Evolutionary conservation across 2,329 filamentous ascomycete species (phyloP).

Genomic region (Byssochlamys sp.): DNA sequence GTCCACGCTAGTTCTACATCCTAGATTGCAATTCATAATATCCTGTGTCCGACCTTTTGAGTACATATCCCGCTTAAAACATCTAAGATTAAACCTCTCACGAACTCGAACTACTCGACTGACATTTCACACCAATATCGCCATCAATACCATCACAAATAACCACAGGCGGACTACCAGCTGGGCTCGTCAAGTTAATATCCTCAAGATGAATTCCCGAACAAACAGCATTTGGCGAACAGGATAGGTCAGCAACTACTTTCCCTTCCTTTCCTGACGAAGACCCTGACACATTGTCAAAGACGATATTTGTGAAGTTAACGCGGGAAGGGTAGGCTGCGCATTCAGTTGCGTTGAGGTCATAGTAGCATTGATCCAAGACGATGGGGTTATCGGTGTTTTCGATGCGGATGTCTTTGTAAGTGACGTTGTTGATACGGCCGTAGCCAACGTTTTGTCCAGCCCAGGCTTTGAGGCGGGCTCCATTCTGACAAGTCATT

Average conservation of each 20-base stretch:
- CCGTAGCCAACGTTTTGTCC: constrained; percentile 58
- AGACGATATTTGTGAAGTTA: neutral
- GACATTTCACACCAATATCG: neutral
- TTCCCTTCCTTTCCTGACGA: neutral
- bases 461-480: constrained; percentile 67
- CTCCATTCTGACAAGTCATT: constrained; percentile 44
- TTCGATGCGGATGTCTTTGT: constrained; percentile 49
- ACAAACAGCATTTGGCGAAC: neutral
- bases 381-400: constrained; percentile 59
- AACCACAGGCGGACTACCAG: neutral
- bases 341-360: constrained; percentile 54
- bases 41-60: no score
- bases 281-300: neutral
- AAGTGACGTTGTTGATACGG: constrained; percentile 57
- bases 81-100: neutral
- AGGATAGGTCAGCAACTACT: neutral
- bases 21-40: no score
- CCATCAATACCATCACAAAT: neutral
- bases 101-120: neutral
- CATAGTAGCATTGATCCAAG: constrained; percentile 57
- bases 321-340: constrained; percentile 44
- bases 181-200: neutral
- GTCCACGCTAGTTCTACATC: no score
- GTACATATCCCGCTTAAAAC: no score
- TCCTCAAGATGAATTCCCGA: neutral